Percentiles rank a stretch among this genome's conserved stretches.
These are phyloP conservation scores for Arachnomyces sp. DNA, from an alignment of 2,329 filamentous ascomycete species.

Conservation along the genomic window DNA sequence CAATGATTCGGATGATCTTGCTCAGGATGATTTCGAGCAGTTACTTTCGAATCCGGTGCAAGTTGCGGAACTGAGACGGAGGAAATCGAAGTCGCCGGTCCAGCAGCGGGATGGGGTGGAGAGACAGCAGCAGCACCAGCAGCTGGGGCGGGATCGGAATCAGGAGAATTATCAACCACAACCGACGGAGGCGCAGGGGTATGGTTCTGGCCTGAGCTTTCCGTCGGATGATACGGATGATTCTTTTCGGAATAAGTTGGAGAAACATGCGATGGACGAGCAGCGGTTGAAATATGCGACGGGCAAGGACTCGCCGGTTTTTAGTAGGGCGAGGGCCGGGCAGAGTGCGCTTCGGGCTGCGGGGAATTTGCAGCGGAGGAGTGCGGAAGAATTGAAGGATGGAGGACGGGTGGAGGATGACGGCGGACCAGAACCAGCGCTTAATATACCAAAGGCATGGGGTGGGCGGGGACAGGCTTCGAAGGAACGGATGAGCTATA, in stretches of 20 bases:
- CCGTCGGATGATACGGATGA: constrained; percentile 26
- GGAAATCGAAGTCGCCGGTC: background rate
- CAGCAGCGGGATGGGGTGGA: too few relatives aligned
- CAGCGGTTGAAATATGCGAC: constrained; percentile 32
- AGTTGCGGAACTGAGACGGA: constrained; percentile 1
- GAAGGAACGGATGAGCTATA: constrained; percentile 29
- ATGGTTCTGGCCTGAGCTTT: constrained; percentile 26
- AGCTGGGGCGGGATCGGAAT: constrained; percentile 11
- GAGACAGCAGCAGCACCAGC: too few relatives aligned
- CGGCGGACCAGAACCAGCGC: constrained; percentile 20
- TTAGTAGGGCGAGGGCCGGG: constrained; percentile 31
- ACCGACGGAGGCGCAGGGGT: constrained; percentile 9
- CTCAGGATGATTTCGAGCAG: constrained; percentile 22
- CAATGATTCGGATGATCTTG: constrained; percentile 29
- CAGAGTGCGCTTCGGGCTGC: constrained; percentile 23
- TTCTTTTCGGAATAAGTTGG: constrained; percentile 25
- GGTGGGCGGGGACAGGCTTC: constrained; percentile 24
- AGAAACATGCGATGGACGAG: constrained; percentile 31
- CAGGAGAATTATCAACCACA: background rate
- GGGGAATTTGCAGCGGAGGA: constrained; percentile 30
- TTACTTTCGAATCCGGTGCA: constrained; percentile 8
- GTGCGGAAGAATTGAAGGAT: constrained; percentile 17
- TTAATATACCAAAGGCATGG: constrained; percentile 33
- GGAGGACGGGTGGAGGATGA: constrained; percentile 17
- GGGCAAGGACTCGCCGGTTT: constrained; percentile 30